Base-by-base conservation (phyloP, 2,329 filamentous ascomycete species). In the Parastagonospora nodorum region DNA sequence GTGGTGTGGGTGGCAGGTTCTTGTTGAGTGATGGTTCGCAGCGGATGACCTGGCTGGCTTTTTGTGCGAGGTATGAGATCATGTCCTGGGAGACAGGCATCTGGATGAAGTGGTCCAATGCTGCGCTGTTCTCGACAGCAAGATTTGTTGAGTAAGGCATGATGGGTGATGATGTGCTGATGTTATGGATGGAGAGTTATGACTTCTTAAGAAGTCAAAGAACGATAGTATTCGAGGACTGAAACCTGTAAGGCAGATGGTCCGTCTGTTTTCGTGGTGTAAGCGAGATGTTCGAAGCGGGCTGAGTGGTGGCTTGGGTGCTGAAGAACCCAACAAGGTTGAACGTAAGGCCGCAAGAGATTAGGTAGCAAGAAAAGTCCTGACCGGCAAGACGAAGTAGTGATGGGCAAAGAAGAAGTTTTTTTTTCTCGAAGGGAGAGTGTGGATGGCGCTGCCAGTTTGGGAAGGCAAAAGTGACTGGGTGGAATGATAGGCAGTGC, bases 91-190 rank as follows among this genome's bases (percentile, higher is more conserved):
- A 86, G 58, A 94, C 90, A 8, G 87, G 87, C 63, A 84, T 83
- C 76, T 88, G 90, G 77, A 94, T 84, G 73, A 94, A 93, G 67
- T 89, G 84, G 67, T 92, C 88, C 58, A 94, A 82, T 42, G 90
- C 90, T 46, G 82, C 82, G 73, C 87, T 84, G 79, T 92, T 92
- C 74, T 82, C 75, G 53, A 72, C 66, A 19, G 61, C 60, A 68
- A 75, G 63, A 65, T 73, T 65, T 71, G 65, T 63, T 64, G 74
- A 74, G 73, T 76, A 78, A 63, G 76, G 69, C 78, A 81, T 80
- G 64, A 50, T 63, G 45, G 45, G 37, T 55, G 58, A 24, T 42
- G 57, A 56, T 50, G 37, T 48, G 49, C 43, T 56, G 58, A 31
- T 53, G 43, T 44, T 32, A 53, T 45, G 43, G 58, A 36, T 42